phyloP scores from a whole-genome alignment of 2,329 filamentous ascomycete species.

The Colletotrichum lini region DNA sequence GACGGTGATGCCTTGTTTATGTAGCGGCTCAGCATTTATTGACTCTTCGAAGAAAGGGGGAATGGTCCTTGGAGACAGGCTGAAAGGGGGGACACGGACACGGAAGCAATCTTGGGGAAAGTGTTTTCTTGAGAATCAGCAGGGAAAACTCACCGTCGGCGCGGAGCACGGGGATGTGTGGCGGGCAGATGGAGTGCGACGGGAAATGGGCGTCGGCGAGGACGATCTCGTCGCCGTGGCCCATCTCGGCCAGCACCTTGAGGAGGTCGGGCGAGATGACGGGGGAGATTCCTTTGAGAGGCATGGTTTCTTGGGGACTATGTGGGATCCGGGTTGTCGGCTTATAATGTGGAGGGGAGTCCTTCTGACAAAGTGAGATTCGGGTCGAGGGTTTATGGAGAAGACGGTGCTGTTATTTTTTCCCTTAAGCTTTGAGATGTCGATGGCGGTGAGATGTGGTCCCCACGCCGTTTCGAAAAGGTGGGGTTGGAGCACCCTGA shows the following conservation, averaged over 20 bases:
- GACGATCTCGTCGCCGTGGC: slow-evolving; percentile 38
- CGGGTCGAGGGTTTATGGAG: background rate
- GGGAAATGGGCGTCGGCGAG: slow-evolving; percentile 39
- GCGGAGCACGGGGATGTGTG: slow-evolving; percentile 34
- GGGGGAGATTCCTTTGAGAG: slow-evolving; percentile 36
- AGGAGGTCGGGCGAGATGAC: slow-evolving; percentile 39
- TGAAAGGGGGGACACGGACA: no score
- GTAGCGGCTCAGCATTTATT: background rate
- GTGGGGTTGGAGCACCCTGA: background rate
- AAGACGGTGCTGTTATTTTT: background rate
- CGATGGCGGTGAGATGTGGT: slow-evolving; percentile 4
- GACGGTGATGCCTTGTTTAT: slow-evolving; percentile 29
- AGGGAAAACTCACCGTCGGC: slow-evolving; percentile 27
- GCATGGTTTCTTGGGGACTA: slow-evolving; percentile 6
- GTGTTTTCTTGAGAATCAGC: background rate
- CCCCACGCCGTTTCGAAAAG: background rate
- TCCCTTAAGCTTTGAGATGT: slow-evolving; percentile 9
- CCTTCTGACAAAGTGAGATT: no score
- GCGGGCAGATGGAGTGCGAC: slow-evolving; percentile 38
- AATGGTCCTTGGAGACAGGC: no score
- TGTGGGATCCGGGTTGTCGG: no score
- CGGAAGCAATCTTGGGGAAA: no score
- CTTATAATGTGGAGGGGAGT: no score
- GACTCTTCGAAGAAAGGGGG: no score
- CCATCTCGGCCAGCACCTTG: slow-evolving; percentile 41